Evolutionary conservation across 2,329 filamentous ascomycete species (phyloP).

Genomic region (Trichoderma cornu-damae): DNA sequence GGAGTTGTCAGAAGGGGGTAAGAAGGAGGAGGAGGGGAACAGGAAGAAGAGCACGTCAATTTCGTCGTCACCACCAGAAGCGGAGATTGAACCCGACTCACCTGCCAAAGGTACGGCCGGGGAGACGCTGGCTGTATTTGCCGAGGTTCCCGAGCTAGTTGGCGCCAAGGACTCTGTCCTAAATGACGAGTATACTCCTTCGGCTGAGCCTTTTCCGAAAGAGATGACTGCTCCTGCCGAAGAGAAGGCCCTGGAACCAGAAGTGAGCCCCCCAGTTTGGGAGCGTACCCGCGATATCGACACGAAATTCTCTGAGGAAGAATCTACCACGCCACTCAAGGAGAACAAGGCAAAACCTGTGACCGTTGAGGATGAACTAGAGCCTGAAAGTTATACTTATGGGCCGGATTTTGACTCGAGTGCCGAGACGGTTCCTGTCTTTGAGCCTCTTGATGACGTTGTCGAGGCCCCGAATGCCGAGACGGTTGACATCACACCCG

Average conservation of each 20-base stretch:
- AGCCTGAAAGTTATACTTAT: not conserved
- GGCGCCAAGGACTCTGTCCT: not conserved
- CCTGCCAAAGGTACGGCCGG: not conserved
- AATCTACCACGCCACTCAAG: conserved; percentile 16
- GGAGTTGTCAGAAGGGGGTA: conserved; percentile 20
- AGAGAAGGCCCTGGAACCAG: no score
- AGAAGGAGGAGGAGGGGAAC: conserved; percentile 23
- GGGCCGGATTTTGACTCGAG: not conserved
- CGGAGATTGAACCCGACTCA: not conserved
- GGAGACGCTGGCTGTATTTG: not conserved
- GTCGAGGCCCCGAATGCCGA: not conserved
- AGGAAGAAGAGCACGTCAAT: conserved; percentile 19
- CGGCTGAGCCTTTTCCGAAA: not conserved
- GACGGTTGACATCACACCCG: not conserved
- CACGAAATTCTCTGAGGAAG: not conserved
- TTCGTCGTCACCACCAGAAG: conserved; percentile 8
- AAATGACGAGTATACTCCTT: not conserved
- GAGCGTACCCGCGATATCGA: not conserved
- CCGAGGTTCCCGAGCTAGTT: not conserved
- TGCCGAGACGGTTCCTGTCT: not conserved
- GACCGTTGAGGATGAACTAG: not conserved
- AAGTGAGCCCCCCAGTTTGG: not conserved
- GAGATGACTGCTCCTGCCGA: no score
- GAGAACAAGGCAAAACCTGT: conserved; percentile 22
- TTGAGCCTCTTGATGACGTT: conserved; percentile 9